phyloP scores from a whole-genome alignment of 441 rosid species.

The Monsonia emarginata region DNA sequence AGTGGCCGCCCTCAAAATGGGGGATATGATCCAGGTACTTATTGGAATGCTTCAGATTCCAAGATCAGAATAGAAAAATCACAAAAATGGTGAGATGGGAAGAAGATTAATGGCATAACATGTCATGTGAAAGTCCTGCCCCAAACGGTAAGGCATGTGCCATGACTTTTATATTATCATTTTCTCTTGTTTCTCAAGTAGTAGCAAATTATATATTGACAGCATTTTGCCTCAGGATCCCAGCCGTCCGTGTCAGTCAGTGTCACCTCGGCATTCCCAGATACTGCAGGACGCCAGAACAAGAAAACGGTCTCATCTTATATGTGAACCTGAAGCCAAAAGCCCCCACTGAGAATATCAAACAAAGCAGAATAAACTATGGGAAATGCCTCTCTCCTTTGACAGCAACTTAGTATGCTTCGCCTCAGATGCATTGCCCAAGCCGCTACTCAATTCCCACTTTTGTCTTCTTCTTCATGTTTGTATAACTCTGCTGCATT shows the following conservation, averaged over 20 bases:
- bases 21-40: not conserved
- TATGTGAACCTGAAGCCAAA: not conserved
- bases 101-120: not conserved
- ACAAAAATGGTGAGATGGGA: not conserved
- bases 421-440: constrained; percentile 13
- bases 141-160: constrained; percentile 12
- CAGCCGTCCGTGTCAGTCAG: constrained; percentile 17
- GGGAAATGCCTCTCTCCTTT: constrained; percentile 1
- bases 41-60: constrained; percentile 6
- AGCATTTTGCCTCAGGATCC: constrained; percentile 4
- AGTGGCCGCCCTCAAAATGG: not conserved
- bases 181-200: not conserved
- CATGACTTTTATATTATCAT: constrained; percentile 2
- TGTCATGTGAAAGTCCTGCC: constrained; percentile 5
- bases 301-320: not conserved
- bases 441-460: constrained; percentile 10
- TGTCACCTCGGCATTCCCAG: constrained; percentile 14
- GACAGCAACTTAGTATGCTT: not conserved
- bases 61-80: constrained; percentile 3
- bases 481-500: not conserved
- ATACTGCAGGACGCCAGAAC: not conserved
- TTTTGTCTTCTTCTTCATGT: not conserved
- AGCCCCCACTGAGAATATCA: constrained; percentile 5
- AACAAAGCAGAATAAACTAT: constrained; percentile 5
- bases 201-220: not conserved